Evolutionary conservation across 2,329 filamentous ascomycete species (phyloP), one percentile per base, ranked within the genome.

Genomic region (Annulohypoxylon truncatum): DNA sequence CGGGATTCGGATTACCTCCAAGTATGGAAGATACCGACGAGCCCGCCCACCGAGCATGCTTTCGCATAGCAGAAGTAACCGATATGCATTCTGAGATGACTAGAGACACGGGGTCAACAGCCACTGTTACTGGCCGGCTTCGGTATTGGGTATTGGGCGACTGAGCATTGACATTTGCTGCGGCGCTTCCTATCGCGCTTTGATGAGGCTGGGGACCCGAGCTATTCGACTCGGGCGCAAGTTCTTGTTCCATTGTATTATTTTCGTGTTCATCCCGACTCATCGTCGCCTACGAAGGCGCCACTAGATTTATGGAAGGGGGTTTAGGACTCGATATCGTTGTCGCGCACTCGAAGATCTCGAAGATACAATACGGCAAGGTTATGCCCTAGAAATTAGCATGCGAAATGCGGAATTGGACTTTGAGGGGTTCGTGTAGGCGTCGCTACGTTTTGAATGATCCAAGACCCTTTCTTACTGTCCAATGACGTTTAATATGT

Each of bases 51-150:
- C 96, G 92, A 70, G 94, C 92, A 87, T 97, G 91, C 82, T 99
- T 99, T 76, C 97, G 94, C 87, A 99, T 97, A 66, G 94, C 94
- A 68, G 95, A 97, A 12, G 96, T 98, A 81, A 99, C 95, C 47
- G 94, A 95, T 77, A 98, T 98, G 80, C 96, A 99, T 89, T 99
- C 96, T 80, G 95, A 97, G 69, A 97, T 97, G 71, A 99, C 94
- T 74, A 99, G 84, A 51, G 94, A 94, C 61, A 97, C 90, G 1
- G 94, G 94, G 75, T 97, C 93, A 71, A 97, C 91, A 44, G 94
- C 93, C 68, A 97, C 93, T 31, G 92, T 88, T 29, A 94, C 85
- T 5, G 86, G 86, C 15, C 86, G 84, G 73, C 83, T 88, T 73
- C 86, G 82, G 73, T 88, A 89, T 71, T 87, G 84, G 81, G 87